phyloP scores from a whole-genome alignment of 306 rosid genomes.

The Fragaria ananassa region DNA sequence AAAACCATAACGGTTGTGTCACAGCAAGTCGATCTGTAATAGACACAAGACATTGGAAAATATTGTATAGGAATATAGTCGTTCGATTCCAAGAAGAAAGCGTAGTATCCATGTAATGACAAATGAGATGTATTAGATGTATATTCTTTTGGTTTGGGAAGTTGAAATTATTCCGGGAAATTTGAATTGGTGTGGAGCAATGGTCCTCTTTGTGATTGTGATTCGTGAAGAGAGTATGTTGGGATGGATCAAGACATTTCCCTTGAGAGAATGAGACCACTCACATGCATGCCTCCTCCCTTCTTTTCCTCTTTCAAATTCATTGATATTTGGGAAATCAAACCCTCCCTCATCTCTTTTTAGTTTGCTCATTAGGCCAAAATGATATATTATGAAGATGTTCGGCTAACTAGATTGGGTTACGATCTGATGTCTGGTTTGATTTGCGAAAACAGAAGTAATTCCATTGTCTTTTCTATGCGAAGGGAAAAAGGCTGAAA shows the following conservation, averaged over 20 bases:
- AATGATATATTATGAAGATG: too few species aligned
- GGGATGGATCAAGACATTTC: constrained; percentile 26
- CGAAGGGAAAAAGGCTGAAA: too few species aligned
- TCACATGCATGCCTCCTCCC: constrained; percentile 34
- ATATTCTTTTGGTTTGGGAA: background rate
- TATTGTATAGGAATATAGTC: background rate
- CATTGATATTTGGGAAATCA: background rate
- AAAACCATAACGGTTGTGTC: background rate
- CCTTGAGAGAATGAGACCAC: constrained; percentile 19
- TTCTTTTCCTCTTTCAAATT: constrained; percentile 20
- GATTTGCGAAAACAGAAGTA: too few species aligned
- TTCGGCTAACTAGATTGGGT: too few species aligned
- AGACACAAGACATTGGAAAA: background rate
- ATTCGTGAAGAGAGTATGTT: constrained; percentile 20
- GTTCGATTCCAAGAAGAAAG: background rate
- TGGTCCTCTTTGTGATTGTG: constrained; percentile 5
- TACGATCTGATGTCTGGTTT: too few species aligned
- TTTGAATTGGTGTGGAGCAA: constrained; percentile 2
- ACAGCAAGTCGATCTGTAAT: too few species aligned
- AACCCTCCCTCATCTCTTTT: background rate
- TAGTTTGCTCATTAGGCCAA: background rate
- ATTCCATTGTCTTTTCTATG: too few species aligned
- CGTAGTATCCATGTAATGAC: background rate
- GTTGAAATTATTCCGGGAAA: background rate
- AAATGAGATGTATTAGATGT: background rate